phyloP scores from a whole-genome alignment of 352 stramenopile species.

The Pythium pyrilobum region DNA sequence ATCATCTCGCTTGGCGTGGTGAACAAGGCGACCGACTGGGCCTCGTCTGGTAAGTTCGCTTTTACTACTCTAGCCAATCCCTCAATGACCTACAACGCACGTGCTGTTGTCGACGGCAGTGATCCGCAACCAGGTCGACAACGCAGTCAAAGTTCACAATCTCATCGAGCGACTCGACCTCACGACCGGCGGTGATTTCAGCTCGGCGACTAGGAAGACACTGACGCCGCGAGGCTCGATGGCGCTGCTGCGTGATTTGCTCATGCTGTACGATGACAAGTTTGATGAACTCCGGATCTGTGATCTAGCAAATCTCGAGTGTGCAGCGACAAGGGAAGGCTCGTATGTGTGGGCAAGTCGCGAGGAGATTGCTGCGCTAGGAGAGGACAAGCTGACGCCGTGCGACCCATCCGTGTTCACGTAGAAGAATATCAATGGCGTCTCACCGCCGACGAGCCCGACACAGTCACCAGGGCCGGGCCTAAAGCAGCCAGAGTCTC shows the following conservation, averaged over 20 bases:
- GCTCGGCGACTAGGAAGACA: conserved; percentile 1
- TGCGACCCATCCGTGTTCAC: not conserved
- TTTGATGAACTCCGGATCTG: conserved; percentile 21
- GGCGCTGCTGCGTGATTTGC: conserved; percentile 18
- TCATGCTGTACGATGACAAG: conserved; percentile 8
- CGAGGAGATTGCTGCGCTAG: conserved; percentile 19
- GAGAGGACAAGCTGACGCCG: conserved; percentile 15
- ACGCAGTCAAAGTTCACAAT: too few species aligned
- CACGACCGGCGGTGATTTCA: not conserved
- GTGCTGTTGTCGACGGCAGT: too few species aligned
- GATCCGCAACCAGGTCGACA: too few species aligned
- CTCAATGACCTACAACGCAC: too few species aligned
- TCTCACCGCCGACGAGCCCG: conserved; percentile 6
- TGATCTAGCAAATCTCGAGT: conserved; percentile 17
- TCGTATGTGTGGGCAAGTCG: conserved; percentile 20
- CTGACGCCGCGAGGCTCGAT: conserved; percentile 14
- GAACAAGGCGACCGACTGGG: not conserved
- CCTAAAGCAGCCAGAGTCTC: not conserved
- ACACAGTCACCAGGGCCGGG: too few species aligned
- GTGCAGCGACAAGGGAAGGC: conserved; percentile 11
- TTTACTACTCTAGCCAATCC: too few species aligned
- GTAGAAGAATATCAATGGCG: not conserved
- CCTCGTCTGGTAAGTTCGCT: not conserved
- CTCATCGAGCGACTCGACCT: conserved; percentile 15
- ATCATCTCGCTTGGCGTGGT: too few species aligned